Conservation (phyloP, 495 filamentous ascomycete genomes). For the Cryomyces minteri region DNA sequence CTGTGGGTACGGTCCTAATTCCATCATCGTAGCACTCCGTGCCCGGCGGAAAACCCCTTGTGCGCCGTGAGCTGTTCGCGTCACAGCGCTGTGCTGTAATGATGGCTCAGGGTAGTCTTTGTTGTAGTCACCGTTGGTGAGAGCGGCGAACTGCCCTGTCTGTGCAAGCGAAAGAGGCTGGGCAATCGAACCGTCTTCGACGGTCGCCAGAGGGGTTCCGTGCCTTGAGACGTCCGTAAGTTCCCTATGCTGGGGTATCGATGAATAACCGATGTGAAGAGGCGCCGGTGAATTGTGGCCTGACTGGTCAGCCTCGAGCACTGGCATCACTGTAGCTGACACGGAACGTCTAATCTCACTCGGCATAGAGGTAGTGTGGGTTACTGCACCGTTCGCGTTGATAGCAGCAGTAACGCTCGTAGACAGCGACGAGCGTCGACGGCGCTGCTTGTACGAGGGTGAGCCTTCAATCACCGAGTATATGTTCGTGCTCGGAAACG, state of each 20-base stretch:
- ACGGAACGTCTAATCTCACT: constrained; percentile 85
- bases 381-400: constrained; percentile 25
- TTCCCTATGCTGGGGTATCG: constrained; percentile 54
- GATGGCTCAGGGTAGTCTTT: constrained; percentile 28
- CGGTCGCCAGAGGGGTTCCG: constrained; percentile 63
- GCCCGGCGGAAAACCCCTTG: constrained; percentile 69
- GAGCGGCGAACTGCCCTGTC: constrained; percentile 45
- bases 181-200: constrained; percentile 61
- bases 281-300: constrained; percentile 51
- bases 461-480: constrained; percentile 97
- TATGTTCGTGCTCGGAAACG: constrained; percentile 56
- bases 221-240: constrained; percentile 70
- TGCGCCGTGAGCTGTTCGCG: constrained; percentile 34
- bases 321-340: constrained; percentile 72
- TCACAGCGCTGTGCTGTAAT: constrained; percentile 35
- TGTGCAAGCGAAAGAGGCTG: constrained; percentile 43
- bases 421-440: constrained; percentile 80
- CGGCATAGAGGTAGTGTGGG: constrained; percentile 46
- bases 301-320: constrained; percentile 57
- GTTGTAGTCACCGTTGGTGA: constrained; percentile 43
- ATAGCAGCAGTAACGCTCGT: constrained; percentile 46
- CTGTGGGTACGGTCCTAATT: constrained; percentile 87
- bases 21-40: constrained; percentile 89
- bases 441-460: constrained; percentile 93
- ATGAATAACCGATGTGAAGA: constrained; percentile 31